Evolutionary conservation across 202 grass and related monocot genomes (phyloP), one percentile per base, ranked within the genome.

Genomic region (Zizania palustris): DNA sequence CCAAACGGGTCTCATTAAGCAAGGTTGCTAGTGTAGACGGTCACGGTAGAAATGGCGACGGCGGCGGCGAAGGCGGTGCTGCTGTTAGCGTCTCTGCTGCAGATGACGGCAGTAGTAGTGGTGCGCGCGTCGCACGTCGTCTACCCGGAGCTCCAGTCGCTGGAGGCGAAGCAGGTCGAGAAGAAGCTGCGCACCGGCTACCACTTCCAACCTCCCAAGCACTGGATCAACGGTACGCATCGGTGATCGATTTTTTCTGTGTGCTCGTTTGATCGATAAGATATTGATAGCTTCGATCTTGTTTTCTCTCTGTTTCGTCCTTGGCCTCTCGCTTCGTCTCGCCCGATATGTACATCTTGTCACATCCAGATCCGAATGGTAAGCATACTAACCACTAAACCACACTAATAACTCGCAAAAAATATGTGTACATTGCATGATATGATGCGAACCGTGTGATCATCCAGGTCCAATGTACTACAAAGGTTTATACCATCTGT

Each of bases 161-260:
- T 79, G 7, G 39, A 63, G 50, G 80, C 65, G 11, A 46, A 43
- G 28, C 12, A 72, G 0, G 40, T 79, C 5, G 63, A 56, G 40
- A 64, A 50, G 45, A 20, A 4, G 12, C 40, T 73, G 11, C 81
- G 70, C 11, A 69, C 88, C 9, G 83, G 85, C 9, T 93, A 93
- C 42, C 91, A 93, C 55, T 90, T 93, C 50, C 85, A 82, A 18
- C 91, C 88, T 1, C 85, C 88, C 0, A 81, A 80, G 35, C 69
- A 93, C 15, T 93, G 91, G 91, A 93, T 93, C 74, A 93, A 93
- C 21, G 91, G 88, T 93, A 75, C 8, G 60, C 55, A 76, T 49
- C 18, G 15, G 19, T 34, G 37, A 60, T 59, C 64, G 45, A 42
- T 51, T 9, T 7, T 58, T 63, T 1, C 20, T 8, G 16, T 8